Conservation (phyloP, 345 rosid genomes). For the Physaria fendleri region DNA sequence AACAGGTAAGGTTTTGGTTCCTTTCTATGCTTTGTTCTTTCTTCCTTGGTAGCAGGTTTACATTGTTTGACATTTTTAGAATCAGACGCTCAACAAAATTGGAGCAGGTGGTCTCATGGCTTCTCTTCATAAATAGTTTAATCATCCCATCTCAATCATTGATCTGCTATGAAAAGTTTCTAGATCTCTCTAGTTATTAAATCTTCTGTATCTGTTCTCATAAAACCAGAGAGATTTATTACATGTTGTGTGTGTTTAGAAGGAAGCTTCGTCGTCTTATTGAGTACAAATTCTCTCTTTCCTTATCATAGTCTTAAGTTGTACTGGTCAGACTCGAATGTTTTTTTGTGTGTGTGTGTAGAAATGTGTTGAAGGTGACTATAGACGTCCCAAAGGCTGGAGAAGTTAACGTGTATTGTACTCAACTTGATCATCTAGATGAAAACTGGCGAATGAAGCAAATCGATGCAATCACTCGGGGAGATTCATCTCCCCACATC, state of each 20-base stretch:
- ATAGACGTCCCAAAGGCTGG: slow-evolving; percentile 83
- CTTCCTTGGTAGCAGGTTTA: slow-evolving; percentile 43
- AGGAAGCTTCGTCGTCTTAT: too few relatives aligned
- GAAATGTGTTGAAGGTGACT: slow-evolving; percentile 86
- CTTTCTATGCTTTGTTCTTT: slow-evolving; percentile 1
- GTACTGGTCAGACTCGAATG: not conserved
- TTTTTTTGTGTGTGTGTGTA: slow-evolving; percentile 25
- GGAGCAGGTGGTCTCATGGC: slow-evolving; percentile 46
- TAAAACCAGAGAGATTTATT: slow-evolving; percentile 19
- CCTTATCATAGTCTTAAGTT: too few relatives aligned
- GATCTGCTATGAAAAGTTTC: slow-evolving; percentile 1
- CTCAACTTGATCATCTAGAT: slow-evolving; percentile 86
- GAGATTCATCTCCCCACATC: slow-evolving; percentile 59
- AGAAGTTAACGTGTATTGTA: slow-evolving; percentile 73
- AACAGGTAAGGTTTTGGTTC: slow-evolving; percentile 26
- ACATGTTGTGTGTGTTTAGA: slow-evolving; percentile 40
- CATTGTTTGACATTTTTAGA: slow-evolving; percentile 31
- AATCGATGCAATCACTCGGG: slow-evolving; percentile 56
- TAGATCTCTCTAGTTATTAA: not conserved
- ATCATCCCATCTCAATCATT: not conserved
- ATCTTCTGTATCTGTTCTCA: not conserved
- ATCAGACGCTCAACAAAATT: slow-evolving; percentile 45
- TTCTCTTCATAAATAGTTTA: slow-evolving; percentile 10
- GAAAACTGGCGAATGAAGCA: slow-evolving; percentile 96
- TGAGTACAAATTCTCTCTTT: too few relatives aligned